Base-by-base conservation (phyloP, 495 filamentous ascomycete genomes). In the Podospora pseudocomata region DNA sequence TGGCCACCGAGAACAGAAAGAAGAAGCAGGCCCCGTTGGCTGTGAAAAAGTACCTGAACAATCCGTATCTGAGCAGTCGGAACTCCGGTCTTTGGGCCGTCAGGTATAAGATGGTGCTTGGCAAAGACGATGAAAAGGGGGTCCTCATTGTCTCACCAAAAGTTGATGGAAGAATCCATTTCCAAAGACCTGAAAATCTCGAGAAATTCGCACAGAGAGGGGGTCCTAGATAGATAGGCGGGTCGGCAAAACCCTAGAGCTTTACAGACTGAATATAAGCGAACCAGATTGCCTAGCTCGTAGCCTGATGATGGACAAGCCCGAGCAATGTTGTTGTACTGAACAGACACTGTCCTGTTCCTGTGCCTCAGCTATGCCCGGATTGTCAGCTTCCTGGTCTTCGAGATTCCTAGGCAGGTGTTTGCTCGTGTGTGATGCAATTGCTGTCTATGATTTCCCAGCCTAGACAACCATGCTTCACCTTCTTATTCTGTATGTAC, bases 361-460 rank as follows among this genome's bases (percentile, higher is more conserved):
- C 34, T 39, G 34, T 3, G 34, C 34, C 34, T 39, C 34, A 39
- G 11, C 6, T 39, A 6, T 39, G 5, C 34, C 34, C 3, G 3
- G 11, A 39, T 39, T 39, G 34, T 39, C 34, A 39, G 34, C 34
- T 39, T 39, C 11, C 11, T 39, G 34, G 34, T 4, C 34, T 0
- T 5, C 34, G 34, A 11, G 34, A 39, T 39, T 58, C 23, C 23
- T 1, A 23, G 23, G 23, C 23, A 23, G 23, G 23, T 23, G 2
- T 23, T 23, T 23, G 23, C 23, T 23, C 23, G 23, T 23, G 23
- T 61, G 20, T 5, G 26, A 20, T 61, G 59, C 26, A 63, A 63
- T 63, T 63, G 61, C 61, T 34, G 32, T 63, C 61, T 39, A 39
- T 49, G 11, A 20, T 44, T 9, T 61, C 18, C 59, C 59, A 61